Evolutionary conservation across 768 basidiomycete species (phyloP), one percentile per base, ranked within the genome.

Genomic region (Trametes meyenii): DNA sequence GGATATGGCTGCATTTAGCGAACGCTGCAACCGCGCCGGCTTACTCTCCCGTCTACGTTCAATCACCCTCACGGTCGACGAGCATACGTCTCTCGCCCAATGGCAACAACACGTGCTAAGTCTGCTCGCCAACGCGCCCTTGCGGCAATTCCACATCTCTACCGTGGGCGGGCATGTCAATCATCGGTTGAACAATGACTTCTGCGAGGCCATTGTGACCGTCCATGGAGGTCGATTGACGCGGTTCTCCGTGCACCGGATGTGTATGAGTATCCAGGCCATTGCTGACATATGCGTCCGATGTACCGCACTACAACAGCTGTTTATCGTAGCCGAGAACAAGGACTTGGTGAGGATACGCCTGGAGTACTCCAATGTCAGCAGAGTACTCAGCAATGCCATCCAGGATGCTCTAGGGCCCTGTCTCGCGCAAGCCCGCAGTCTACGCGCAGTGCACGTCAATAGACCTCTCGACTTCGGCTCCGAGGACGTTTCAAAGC

Each of bases 61-160:
- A 2, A 78, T 90, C 54, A 89, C 88, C 3, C 73, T 90, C 24
- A 83, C 85, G 3, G 70, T 67, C 16, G 55, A 64, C 45, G 60
- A 64, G 24, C 62, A 64, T 10, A 64, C 62, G 1, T 55, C 58
- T 6, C 58, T 58, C n/a, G 29, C 48, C 13, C 49, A 63, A 17
- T 69, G 69, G 69, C 57, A 63, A 13, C 23, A 49, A 29, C 45
- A 62, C 49, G 69, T 67, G 2, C 59, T 63, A 29, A 36, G 24
- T 21, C 46, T 62, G 10, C 54, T 67, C 4, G 40, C 67, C 2
- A 23, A 51, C 1, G 57, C 59, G 2, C 84, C 86, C 0, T 75
- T 92, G 14, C 79, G 85, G 65, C 66, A 69, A 23, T 82, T 93
- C 64, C 87, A 89, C 59, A 76, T 92, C 36, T 89, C 81, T 0